A percentile compares a stretch with the other conserved stretches of the same genome.
These are phyloP conservation scores for Juglanconis juglandina DNA, from an alignment of 2,329 filamentous ascomycete species.

Conservation along the genomic window DNA sequence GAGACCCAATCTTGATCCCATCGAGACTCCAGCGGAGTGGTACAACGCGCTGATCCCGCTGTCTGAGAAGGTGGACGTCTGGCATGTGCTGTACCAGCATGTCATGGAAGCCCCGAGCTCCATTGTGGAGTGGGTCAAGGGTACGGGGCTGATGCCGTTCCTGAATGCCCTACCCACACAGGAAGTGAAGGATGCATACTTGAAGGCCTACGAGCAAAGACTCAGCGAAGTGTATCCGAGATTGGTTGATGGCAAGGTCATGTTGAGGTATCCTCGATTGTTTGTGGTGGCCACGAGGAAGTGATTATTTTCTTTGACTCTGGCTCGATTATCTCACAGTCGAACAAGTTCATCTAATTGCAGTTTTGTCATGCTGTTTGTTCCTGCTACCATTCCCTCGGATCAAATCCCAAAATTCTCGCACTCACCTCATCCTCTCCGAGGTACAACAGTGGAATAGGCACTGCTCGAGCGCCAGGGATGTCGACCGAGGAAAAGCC, in stretches of 20 bases:
- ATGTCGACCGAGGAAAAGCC: too few relatives aligned
- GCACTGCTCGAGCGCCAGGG: too few relatives aligned
- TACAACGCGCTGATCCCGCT: constrained; percentile 47
- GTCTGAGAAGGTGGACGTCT: constrained; percentile 45
- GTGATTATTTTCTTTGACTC: too few relatives aligned
- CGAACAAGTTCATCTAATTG: too few relatives aligned
- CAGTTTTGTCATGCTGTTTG: too few relatives aligned
- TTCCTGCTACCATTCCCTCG: too few relatives aligned
- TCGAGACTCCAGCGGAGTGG: constrained; percentile 44
- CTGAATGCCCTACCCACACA: constrained; percentile 41
- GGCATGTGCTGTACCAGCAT: constrained; percentile 54
- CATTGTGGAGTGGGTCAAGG: constrained; percentile 59
- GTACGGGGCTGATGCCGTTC: constrained; percentile 54
- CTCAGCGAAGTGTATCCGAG: constrained; percentile 42
- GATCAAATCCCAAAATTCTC: too few relatives aligned
- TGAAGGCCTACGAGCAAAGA: constrained; percentile 42
- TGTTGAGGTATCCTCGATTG: constrained; percentile 53
- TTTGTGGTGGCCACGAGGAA: constrained; percentile 47
- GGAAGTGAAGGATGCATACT: constrained; percentile 39
- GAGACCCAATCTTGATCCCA: constrained; percentile 40
- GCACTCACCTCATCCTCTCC: too few relatives aligned
- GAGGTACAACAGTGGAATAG: too few relatives aligned
- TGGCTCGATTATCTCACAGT: too few relatives aligned
- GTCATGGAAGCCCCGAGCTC: constrained; percentile 42
- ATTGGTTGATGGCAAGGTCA: constrained; percentile 48